A percentile compares a stretch with the other conserved stretches of the same genome.
These are phyloP conservation scores for Symbiodinium natans DNA, from an alignment of 73 alveolate genomes.

Conservation along the genomic window DNA sequence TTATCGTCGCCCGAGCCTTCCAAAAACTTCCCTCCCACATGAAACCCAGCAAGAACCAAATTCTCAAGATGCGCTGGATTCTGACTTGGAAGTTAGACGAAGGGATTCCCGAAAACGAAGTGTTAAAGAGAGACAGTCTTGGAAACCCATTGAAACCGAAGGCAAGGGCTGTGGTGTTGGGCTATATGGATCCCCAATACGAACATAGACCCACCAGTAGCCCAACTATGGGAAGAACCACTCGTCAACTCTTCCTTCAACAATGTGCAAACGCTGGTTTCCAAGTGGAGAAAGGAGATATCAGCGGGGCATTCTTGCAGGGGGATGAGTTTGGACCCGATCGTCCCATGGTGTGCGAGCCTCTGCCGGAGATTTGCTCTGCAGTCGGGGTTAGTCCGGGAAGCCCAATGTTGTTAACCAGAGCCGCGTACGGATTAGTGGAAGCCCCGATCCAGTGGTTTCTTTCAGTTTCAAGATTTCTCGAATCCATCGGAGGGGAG, in stretches of 20 bases:
- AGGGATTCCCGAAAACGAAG: neutral
- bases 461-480: neutral
- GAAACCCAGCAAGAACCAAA: neutral
- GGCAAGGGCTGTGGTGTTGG: constrained; percentile 1
- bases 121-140: neutral
- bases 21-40: neutral
- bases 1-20: neutral
- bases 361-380: neutral
- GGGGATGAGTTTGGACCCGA: neutral
- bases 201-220: constrained; percentile 2
- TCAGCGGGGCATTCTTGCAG: neutral
- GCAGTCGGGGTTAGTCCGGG: neutral
- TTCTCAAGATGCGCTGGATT: constrained; percentile 23
- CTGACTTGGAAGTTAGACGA: neutral
- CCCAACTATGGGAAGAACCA: neutral
- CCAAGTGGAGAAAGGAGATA: neutral
- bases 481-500: neutral
- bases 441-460: constrained; percentile 18
- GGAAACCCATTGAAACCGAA: neutral
- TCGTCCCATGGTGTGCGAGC: neutral
- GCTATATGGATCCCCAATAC: constrained; percentile 18
- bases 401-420: neutral
- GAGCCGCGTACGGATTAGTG: neutral
- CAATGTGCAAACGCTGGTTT: neutral
- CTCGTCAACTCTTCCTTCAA: neutral